phyloP scores from a whole-genome alignment of 139 green algal genomes.

The Tetraselmis striata region DNA sequence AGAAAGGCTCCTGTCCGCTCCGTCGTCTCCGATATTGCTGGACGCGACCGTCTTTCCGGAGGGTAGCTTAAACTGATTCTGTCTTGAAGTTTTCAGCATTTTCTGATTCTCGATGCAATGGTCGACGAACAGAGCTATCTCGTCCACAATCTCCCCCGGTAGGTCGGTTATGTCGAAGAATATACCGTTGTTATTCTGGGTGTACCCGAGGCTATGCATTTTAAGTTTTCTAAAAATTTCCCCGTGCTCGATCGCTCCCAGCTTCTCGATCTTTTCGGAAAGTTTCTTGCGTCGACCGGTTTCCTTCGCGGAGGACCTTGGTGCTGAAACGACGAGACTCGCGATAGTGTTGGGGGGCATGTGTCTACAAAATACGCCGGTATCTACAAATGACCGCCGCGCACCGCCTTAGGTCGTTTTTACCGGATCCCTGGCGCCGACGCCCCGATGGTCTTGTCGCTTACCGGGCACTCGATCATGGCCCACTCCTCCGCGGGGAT shows the following conservation, averaged over 20 bases:
- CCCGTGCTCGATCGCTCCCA: not conserved
- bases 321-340: too few relatives aligned
- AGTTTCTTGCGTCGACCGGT: not conserved
- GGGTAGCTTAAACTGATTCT: too few relatives aligned
- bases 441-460: not conserved
- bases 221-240: not conserved
- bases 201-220: not conserved
- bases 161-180: not conserved
- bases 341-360: not conserved
- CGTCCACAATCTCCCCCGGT: not conserved
- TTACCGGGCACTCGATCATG: not conserved
- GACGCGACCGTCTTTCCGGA: too few relatives aligned
- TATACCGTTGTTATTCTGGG: not conserved
- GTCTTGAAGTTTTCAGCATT: too few relatives aligned
- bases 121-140: too few relatives aligned
- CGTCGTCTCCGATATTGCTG: too few relatives aligned
- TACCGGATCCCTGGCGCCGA: not conserved
- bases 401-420: not conserved
- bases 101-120: too few relatives aligned
- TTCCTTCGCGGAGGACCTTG: not conserved
- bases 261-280: not conserved
- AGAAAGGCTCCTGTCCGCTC: too few relatives aligned
- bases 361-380: not conserved
- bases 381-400: too few relatives aligned
- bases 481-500: not conserved